These are phyloP conservation scores for Galerina sulciceps DNA, from an alignment of 768 basidiomycete genomes.

Conservation along the genomic window DNA sequence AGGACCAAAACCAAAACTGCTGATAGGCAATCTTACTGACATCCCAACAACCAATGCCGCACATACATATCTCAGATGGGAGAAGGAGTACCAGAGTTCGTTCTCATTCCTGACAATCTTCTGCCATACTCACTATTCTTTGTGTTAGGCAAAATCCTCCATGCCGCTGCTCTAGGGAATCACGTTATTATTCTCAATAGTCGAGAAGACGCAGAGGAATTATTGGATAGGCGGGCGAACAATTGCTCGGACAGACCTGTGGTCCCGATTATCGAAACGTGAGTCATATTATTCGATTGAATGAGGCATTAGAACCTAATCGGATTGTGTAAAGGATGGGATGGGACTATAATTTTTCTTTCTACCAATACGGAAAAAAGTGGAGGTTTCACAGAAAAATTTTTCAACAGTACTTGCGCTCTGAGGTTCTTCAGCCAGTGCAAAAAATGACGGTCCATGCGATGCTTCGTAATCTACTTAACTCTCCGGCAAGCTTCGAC, in stretches of 20 bases:
- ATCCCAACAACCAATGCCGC: not conserved
- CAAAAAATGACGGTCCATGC: constrained; percentile 31
- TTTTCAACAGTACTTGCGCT: constrained; percentile 36
- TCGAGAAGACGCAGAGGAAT: constrained; percentile 10
- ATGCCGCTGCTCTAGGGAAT: constrained; percentile 20
- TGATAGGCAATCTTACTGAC: constrained; percentile 22
- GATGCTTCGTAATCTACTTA: constrained; percentile 30
- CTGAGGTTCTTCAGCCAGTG: constrained; percentile 24
- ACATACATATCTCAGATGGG: constrained; percentile 1
- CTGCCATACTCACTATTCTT: too few relatives aligned
- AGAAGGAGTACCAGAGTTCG: constrained; percentile 12
- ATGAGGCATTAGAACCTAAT: too few relatives aligned
- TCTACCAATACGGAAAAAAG: constrained; percentile 32
- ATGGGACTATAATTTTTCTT: constrained; percentile 38
- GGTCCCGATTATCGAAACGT: constrained; percentile 2
- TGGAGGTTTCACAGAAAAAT: constrained; percentile 40
- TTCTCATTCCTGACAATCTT: not conserved
- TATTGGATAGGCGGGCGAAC: constrained; percentile 46
- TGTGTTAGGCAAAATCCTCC: constrained; percentile 27
- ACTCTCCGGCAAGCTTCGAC: not conserved
- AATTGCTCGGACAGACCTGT: constrained; percentile 51
- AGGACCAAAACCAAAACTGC: constrained; percentile 23
- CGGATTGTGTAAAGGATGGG: constrained; percentile 24
- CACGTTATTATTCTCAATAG: constrained; percentile 29
- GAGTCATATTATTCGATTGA: not conserved